phyloP scores from a whole-genome alignment of 1,284 basidiomycete species.

The Puccinia horiana region DNA sequence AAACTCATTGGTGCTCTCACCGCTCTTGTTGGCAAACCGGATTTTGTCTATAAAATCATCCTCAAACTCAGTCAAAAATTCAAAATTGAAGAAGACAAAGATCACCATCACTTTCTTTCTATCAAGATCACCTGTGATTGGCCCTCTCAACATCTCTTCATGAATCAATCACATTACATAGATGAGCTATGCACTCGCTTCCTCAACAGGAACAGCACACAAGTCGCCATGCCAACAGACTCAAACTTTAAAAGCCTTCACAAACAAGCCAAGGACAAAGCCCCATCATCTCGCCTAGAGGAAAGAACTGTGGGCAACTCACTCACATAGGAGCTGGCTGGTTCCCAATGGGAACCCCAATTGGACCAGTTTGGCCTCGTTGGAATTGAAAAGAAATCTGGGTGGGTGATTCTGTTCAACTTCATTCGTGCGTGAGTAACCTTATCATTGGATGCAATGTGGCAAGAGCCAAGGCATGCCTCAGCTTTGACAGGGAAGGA shows the following conservation, averaged over 20 bases:
- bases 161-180: slow-evolving; percentile 23
- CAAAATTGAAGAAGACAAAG: neutral
- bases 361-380: too few relatives aligned
- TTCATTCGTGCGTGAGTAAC: too few relatives aligned
- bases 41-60: neutral
- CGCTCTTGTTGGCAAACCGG: neutral
- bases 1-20: slow-evolving; percentile 15
- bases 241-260: neutral
- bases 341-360: too few relatives aligned
- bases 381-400: too few relatives aligned
- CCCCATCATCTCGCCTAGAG: neutral
- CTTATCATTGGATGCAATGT: too few relatives aligned
- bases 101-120: slow-evolving; percentile 7
- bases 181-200: neutral
- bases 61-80: neutral
- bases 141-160: neutral
- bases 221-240: neutral
- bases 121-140: neutral
- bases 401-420: too few relatives aligned
- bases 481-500: too few relatives aligned
- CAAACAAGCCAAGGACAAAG: too few relatives aligned
- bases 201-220: too few relatives aligned
- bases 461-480: too few relatives aligned
- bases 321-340: too few relatives aligned
- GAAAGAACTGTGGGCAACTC: too few relatives aligned